These are phyloP conservation scores for Dalbergia oliveri DNA, from an alignment of 306 rosid species.

Conservation along the genomic window DNA sequence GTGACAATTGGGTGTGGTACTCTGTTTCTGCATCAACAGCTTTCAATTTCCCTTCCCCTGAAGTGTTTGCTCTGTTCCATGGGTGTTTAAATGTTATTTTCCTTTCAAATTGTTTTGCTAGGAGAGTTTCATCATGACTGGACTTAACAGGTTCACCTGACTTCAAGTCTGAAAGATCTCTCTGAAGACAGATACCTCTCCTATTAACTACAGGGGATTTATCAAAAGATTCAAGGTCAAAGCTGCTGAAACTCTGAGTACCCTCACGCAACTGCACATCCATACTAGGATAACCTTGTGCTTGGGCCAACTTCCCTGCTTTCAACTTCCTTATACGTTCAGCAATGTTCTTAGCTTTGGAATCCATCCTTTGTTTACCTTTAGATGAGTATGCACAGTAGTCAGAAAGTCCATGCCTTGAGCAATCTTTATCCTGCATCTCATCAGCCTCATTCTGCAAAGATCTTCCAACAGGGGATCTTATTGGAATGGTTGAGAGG, in stretches of 20 bases:
- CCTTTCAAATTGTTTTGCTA: conserved; percentile 75
- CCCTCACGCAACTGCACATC: conserved; percentile 55
- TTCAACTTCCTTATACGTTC: too few species aligned
- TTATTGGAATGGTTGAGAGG: too few species aligned
- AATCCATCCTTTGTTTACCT: too few species aligned
- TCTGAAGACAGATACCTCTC: conserved; percentile 70
- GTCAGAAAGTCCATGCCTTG: too few species aligned
- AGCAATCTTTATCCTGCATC: too few species aligned
- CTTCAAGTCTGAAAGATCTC: conserved; percentile 93
- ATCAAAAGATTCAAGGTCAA: conserved; percentile 39
- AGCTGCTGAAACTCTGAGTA: conserved; percentile 53
- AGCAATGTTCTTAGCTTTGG: too few species aligned
- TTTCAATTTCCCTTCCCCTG: too few species aligned
- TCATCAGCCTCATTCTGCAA: too few species aligned
- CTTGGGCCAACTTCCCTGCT: too few species aligned
- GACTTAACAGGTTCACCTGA: conserved; percentile 94
- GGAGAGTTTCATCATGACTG: conserved; percentile 65
- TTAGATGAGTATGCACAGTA: too few species aligned
- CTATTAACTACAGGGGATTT: conserved; percentile 71
- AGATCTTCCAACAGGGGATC: conserved; percentile 43
- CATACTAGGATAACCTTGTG: conserved; percentile 27
- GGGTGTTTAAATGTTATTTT: conserved; percentile 70
- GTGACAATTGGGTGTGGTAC: too few species aligned
- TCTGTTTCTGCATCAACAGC: too few species aligned
- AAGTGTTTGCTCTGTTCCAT: conserved; percentile 56